Evolutionary conservation across 495 filamentous ascomycete species (phyloP), one percentile per base, ranked within the genome.

Genomic region (Penicillium argentinense): DNA sequence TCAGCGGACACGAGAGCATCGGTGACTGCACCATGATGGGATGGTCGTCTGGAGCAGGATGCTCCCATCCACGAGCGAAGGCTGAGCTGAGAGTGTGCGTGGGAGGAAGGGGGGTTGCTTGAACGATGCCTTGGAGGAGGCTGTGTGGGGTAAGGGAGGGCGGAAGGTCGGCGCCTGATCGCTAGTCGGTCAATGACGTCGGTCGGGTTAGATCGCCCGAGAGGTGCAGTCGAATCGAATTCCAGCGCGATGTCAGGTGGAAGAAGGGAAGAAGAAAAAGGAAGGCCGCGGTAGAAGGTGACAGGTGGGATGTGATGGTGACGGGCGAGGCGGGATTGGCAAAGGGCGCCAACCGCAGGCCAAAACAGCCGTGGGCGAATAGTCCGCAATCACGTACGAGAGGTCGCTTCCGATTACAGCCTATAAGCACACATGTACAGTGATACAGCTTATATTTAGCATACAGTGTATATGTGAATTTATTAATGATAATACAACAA

Each of bases 1-100:
- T 97, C 62, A 95, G 75, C 63, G 91, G 91, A 77, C 82, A 83
- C 53, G 87, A 90, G 45, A 97, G 83, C 91, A 97, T 97, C 36
- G 91, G 89, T 62, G 89, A 80, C 72, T 90, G 84, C 67, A 79
- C 76, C 83, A 87, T 87, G 65, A 64, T 80, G 67, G 33, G 33
- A 36, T 49, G 46, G 42, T 51, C 39, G 51, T 51, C 46, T 64
- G 67, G 72, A 71, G 67, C 68, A 43, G 53, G 50, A 52, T 59
- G 72, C 68, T 70, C 72, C 72, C 67, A 72, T 67, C 47, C 52
- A 66, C 53, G 14, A 26, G 18, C 12, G 30, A 43, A 39, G 45
- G 21, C 24, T 14, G n/a, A 11, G 17, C n/a, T n/a, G n/a, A 45
- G 27, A 14, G 23, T 27, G 24, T 45, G 45, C 48, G 50, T 36